Percentiles rank a stretch among this genome's conserved stretches.
Conservation (phyloP, 768 basidiomycete genomes). For the Psilocybe sp. region DNA sequence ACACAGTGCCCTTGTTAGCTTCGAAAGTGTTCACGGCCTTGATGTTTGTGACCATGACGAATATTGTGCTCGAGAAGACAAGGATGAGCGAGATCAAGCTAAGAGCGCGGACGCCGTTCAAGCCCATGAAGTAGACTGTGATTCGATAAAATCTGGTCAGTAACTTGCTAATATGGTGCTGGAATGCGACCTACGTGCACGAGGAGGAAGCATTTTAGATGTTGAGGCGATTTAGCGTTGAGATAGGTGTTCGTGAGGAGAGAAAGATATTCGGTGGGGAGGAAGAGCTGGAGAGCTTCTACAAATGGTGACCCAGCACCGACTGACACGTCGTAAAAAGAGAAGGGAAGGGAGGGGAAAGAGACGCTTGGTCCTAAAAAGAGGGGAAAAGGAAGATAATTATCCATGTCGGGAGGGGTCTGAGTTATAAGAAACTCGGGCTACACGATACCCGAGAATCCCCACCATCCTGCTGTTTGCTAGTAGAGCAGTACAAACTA, state of each 20-base stretch:
- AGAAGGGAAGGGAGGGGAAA: constrained; percentile 13
- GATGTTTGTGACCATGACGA: constrained; percentile 73
- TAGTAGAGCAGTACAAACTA: no score
- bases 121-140: constrained; percentile 59
- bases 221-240: neutral
- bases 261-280: constrained; percentile 3
- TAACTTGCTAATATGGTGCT: neutral
- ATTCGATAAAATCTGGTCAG: neutral
- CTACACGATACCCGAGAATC: neutral
- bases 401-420: neutral
- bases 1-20: constrained; percentile 29
- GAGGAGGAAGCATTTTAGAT: constrained; percentile 27
- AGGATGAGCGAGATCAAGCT: constrained; percentile 79
- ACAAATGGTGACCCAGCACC: constrained; percentile 32
- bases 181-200: constrained; percentile 24
- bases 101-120: constrained; percentile 73
- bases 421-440: constrained; percentile 8
- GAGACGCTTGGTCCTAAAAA: constrained; percentile 11
- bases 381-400: constrained; percentile 5
- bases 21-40: constrained; percentile 70
- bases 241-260: constrained; percentile 5
- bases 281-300: neutral
- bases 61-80: constrained; percentile 74
- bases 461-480: constrained; percentile 4
- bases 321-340: constrained; percentile 16